These are phyloP conservation scores for Mycosarcoma mackinlayi DNA, from an alignment of 1,284 basidiomycete species.

Conservation along the genomic window DNA sequence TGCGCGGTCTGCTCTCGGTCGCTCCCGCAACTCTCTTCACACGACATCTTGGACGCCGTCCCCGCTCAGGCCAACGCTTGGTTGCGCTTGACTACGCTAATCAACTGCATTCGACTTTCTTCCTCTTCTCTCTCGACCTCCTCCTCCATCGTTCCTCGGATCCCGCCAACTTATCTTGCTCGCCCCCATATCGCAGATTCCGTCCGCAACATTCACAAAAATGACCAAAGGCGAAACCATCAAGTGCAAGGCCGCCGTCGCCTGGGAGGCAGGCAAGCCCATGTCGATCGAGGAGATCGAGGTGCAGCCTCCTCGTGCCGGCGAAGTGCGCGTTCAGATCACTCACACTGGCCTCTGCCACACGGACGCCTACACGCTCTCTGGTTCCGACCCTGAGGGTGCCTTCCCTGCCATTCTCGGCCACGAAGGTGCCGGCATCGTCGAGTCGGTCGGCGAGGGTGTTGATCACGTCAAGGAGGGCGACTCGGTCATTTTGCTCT, in stretches of 20 bases:
- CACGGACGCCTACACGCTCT: slow-evolving; percentile 96
- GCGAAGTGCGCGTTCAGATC: slow-evolving; percentile 94
- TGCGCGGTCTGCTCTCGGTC: too few relatives aligned
- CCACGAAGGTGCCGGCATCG: slow-evolving; percentile 70
- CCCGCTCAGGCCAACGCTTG: slow-evolving; percentile 8
- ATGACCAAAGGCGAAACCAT: slow-evolving; percentile 60
- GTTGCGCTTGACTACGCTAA: background rate
- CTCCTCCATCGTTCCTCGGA: background rate
- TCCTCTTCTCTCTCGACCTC: background rate
- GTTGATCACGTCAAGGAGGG: slow-evolving; percentile 84
- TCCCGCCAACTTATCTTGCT: too few relatives aligned
- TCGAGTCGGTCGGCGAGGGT: slow-evolving; percentile 93
- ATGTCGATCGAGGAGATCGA: slow-evolving; percentile 91
- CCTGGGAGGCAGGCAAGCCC: slow-evolving; percentile 92
- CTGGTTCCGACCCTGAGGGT: slow-evolving; percentile 96
- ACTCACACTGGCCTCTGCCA: slow-evolving; percentile 96
- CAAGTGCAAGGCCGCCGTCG: slow-evolving; percentile 79
- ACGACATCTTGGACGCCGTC: slow-evolving; percentile 22
- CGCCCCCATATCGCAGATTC: background rate
- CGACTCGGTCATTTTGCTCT: slow-evolving; percentile 78
- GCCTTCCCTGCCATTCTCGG: slow-evolving; percentile 90
- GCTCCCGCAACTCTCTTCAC: slow-evolving; percentile 12
- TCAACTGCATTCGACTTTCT: background rate
- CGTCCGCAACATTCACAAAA: background rate
- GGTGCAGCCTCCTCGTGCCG: slow-evolving; percentile 86